Evolutionary conservation across 176 grass and related monocot species (phyloP), one percentile per base, ranked within the genome.

Genomic region (Stipa capillata): DNA sequence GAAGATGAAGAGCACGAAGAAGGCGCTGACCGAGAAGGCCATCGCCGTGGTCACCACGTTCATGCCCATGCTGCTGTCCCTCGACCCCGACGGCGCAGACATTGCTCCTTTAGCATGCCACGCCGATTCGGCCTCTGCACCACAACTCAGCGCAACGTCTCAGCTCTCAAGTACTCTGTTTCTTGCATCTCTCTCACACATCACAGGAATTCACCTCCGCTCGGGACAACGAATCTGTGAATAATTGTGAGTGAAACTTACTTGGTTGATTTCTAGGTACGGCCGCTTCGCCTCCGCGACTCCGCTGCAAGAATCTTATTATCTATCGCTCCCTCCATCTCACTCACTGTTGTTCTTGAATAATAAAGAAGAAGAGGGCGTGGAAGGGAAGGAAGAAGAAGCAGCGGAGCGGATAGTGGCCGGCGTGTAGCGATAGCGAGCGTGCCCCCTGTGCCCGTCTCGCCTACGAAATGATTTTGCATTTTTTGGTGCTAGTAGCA

Each of bases 1-100:
- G 85, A 90, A 94, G 74, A 94, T 80, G 85, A 94, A 94, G 82
- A 92, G 83, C 47, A 92, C 87, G 69, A 92, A 92, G 86, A 88
- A 86, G 74, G 86, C 80, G 86, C 82, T 94, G 74, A 90, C 88
- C 4, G 91, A 87, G 91, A 94, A 94, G 44, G 88, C 91, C 79
- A 94, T 88, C 75, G 74, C 88, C 79, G 85, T 94, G 69, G 89
- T 94, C 51, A 94, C 88, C 79, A 81, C 50, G 80, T 86, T 90
- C 64, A 78, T 85, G 79, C 82, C 76, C 78, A 53, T 49, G 63
- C 77, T 7, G 68, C 74, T 51, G 56, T 79, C 31, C 18, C 45
- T 73, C 15, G 84, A 64, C 53, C 82, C 66, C 39, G 28, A 6
- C 25, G 16, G 59, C n/a, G 49, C 8, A 1, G 81, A 18, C 86